Evolutionary conservation across 2,329 filamentous ascomycete species (phyloP).

Genomic region (Fusarium sp.): DNA sequence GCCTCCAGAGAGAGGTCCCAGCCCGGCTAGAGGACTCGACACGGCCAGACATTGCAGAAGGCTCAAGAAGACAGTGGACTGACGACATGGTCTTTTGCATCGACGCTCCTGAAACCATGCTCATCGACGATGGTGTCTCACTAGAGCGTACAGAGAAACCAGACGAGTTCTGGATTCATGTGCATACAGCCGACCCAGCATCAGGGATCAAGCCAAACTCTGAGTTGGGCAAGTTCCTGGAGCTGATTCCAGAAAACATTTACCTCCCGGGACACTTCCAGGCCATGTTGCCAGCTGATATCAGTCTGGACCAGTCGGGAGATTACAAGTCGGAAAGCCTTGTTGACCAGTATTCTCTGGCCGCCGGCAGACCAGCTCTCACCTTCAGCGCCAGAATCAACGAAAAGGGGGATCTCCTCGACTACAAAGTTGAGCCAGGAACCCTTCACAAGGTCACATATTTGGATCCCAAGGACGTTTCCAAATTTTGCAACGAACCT

Average conservation of each 20-base stretch:
- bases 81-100: conserved; percentile 77
- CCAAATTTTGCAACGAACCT: conserved; percentile 56
- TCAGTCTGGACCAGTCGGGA: conserved; percentile 45
- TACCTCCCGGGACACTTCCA: conserved; percentile 70
- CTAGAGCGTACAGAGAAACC: conserved; percentile 67
- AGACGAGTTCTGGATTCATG: conserved; percentile 77
- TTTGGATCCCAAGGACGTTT: conserved; percentile 65
- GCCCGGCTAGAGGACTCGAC: conserved; percentile 49
- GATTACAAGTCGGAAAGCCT: conserved; percentile 53
- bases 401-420: conserved; percentile 63
- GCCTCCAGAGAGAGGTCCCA: conserved; percentile 53
- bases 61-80: conserved; percentile 69
- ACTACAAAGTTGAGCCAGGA: conserved; percentile 66
- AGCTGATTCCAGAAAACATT: conserved; percentile 68
- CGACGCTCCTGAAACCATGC: conserved; percentile 72
- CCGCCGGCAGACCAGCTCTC: conserved; percentile 62
- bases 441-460: conserved; percentile 67
- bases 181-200: conserved; percentile 83
- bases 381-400: conserved; percentile 73
- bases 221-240: conserved; percentile 69
- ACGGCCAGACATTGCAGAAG: conserved; percentile 58
- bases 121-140: conserved; percentile 85
- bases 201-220: conserved; percentile 73
- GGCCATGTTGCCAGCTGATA: conserved; percentile 65
- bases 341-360: conserved; percentile 67